Evolutionary conservation across 306 rosid genomes (phyloP), one percentile per base, ranked within the genome.

Genomic region (Acacia crassicarpa): DNA sequence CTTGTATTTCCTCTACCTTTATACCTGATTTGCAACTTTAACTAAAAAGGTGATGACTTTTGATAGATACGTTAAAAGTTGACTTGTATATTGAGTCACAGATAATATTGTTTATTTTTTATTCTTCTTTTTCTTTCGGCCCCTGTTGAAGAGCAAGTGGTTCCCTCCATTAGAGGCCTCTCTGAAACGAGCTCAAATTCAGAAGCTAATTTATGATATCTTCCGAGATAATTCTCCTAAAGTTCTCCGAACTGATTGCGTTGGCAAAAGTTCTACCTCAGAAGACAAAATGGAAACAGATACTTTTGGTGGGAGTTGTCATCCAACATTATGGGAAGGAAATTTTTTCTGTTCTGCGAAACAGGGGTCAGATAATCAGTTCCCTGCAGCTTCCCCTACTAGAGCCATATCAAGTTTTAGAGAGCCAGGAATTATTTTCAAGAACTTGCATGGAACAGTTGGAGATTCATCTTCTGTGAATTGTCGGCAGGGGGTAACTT

Each of bases 111-210:
- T 80, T 48, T 77, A n/a, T 17, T 69, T 70, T 76, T 44, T 25
- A 22, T 79, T 86, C 77, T 86, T 20, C 10, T 19, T 62, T 5
- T 71, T 72, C 59, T 56, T 20, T 20, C 76, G 85, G 25, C 30
- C 79, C 59, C 96, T 90, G 94, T 84, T 91, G 80, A 91, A 15
- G 62, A 76, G 78, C 51, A 77, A 87, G 61, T 91, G 97, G 97
- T 93, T 93, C 79, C 93, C 72, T 76, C 91, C 96, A 9, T 25
- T 9, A 45, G 97, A 93, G 81, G 97, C 93, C 73, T 93, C 97
- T 84, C 86, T 80, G 43, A 93, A 91, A 83, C 87, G 94, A 68
- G 79, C 76, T 54, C 66, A 48, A 49, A 86, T 93, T 79, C 84
- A 80, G 65, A 86, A 85, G 75, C 73, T 93, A 83, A 84, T 93